Conservation (phyloP, 1,284 basidiomycete genomes). For the Malassezia caprae region DNA sequence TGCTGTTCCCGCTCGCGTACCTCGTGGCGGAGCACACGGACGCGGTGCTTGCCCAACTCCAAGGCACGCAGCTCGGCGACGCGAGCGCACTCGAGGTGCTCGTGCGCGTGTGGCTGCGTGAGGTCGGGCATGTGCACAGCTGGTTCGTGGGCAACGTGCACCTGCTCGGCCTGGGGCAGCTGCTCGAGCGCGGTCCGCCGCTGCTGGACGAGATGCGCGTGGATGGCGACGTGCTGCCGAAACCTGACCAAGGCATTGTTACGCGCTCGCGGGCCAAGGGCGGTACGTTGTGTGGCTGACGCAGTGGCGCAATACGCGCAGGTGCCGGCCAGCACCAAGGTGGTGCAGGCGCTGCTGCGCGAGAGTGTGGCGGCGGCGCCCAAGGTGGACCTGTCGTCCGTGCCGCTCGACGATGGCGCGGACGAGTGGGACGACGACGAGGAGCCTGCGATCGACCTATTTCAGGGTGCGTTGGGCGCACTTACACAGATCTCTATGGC, state of each 20-base stretch:
- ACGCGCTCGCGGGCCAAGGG: conserved; percentile 79
- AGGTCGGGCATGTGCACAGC: conserved; percentile 82
- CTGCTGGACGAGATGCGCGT: conserved; percentile 63
- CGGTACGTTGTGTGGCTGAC: conserved; percentile 36
- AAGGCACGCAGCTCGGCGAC: conserved; percentile 38
- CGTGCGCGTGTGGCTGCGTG: conserved; percentile 82
- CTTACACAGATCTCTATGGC: background rate
- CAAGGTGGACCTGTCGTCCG: background rate
- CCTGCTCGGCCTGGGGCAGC: conserved; percentile 66
- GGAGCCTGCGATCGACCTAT: background rate
- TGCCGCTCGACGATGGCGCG: background rate
- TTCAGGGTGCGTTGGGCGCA: background rate
- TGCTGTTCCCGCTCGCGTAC: conserved; percentile 85
- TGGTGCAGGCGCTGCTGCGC: conserved; percentile 73
- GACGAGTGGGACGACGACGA: conserved; percentile 14
- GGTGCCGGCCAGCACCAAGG: conserved; percentile 79
- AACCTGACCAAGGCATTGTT: conserved; percentile 59
- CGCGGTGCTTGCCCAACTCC: conserved; percentile 49
- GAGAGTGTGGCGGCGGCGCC: conserved; percentile 50
- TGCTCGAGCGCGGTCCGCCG: conserved; percentile 62
- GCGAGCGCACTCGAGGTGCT: conserved; percentile 64
- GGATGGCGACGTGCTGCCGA: conserved; percentile 74
- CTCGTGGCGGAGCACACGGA: conserved; percentile 57
- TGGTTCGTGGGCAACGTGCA: conserved; percentile 59
- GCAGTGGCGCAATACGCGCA: conserved; percentile 65